Evolutionary conservation across 75 land plant genomes (phyloP), one percentile per base, ranked within the genome.

Genomic region (Picea glauca): DNA sequence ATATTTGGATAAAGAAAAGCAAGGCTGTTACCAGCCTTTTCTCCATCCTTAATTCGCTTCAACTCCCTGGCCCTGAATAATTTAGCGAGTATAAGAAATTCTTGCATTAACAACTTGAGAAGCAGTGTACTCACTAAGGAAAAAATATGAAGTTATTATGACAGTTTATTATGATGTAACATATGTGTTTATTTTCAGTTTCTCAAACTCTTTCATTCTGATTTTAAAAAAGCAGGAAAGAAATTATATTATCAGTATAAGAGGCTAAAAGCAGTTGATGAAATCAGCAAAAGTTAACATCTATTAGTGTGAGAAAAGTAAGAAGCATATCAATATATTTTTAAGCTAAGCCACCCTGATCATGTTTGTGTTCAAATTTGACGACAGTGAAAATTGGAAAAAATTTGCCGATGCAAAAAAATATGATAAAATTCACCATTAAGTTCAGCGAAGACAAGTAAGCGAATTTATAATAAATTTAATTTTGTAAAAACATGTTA

Each of bases 1-100:
- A 98, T 85, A 81, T 98, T 88, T 59, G 86, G 81, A 85, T 85
- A 90, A 70, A 98, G 79, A 81, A 95, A 95, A 23, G 96, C 85
- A 79, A 98, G 83, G 76, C 89, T 91, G 72, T 95, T 90, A 31
- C 98, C 99, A 68, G 11, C 43, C 76, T 74, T 67, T 65, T 87
- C 86, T 20, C 78, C 85, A 12, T 82, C 58, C 80, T 86, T 87
- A 67, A 94, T 95, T 50, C 75, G 85, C 18, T 68, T 87, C 61
- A 93, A 87, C 74, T 88, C 93, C 83, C 81, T 87, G 72, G 78
- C 85, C 90, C 99, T 98, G 89, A 3, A 72, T 58, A 50, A 73
- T 31, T 65, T 38, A 18, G 66, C 75, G 43, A 70, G 13, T 20
- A 3, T 70, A 70, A 70, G 74, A 70, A 43, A 43, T 8, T 43